phyloP scores from a whole-genome alignment of 306 rosid genomes.

The Vachellia collinsii region DNA sequence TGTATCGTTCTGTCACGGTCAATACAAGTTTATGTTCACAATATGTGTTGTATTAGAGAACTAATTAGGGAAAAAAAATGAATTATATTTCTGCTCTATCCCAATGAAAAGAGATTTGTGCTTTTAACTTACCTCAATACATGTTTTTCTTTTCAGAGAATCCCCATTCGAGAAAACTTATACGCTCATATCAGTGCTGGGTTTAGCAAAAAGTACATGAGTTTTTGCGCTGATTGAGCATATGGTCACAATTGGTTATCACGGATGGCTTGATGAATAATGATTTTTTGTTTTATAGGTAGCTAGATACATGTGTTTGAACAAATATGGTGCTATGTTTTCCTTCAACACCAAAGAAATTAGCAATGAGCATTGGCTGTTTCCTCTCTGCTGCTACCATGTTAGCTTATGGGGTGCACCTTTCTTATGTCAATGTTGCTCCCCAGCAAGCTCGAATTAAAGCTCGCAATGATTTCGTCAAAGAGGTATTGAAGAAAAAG shows the following conservation, averaged over 20 bases:
- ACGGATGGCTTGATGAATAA: neutral
- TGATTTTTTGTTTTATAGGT: slow-evolving; percentile 23
- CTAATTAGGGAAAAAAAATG: neutral
- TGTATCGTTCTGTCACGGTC: neutral
- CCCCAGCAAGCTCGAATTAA: slow-evolving; percentile 75
- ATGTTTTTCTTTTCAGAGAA: neutral
- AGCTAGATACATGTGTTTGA: neutral
- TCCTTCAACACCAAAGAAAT: slow-evolving; percentile 77
- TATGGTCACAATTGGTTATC: neutral
- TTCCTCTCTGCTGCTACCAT: slow-evolving; percentile 66
- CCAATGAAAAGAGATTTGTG: neutral
- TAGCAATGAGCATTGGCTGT: slow-evolving; percentile 57
- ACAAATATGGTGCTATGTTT: slow-evolving; percentile 68
- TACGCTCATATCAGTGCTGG: neutral
- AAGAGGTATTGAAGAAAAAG: slow-evolving; percentile 58
- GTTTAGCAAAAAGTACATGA: neutral
- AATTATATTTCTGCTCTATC: neutral
- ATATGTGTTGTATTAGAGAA: neutral
- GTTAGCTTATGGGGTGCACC: slow-evolving; percentile 57
- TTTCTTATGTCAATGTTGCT: slow-evolving; percentile 66
- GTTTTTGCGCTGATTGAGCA: neutral
- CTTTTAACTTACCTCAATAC: neutral
- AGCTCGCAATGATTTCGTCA: slow-evolving; percentile 67
- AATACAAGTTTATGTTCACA: neutral
- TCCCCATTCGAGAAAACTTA: neutral